phyloP scores from a whole-genome alignment of 768 basidiomycete genomes.

The Hypholoma sublateritium region DNA sequence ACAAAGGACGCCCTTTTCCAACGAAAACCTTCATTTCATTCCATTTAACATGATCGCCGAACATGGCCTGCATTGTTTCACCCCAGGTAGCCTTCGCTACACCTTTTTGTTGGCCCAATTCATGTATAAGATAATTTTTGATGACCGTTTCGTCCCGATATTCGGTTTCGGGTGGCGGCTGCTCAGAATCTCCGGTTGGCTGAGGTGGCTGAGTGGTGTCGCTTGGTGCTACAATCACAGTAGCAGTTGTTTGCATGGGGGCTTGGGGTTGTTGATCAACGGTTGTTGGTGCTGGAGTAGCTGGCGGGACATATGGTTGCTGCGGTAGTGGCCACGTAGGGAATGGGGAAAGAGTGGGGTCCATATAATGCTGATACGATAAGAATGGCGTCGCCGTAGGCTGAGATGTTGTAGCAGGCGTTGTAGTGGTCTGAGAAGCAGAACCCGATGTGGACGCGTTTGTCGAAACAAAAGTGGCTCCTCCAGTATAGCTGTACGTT shows the following conservation, averaged over 20 bases:
- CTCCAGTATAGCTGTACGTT: conserved; percentile 22
- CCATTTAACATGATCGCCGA: conserved; percentile 86
- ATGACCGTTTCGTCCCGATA: conserved; percentile 49
- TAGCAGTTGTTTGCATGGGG: neutral
- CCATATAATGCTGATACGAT: conserved; percentile 15
- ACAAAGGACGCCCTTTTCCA: conserved; percentile 61
- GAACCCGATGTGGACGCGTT: conserved; percentile 10
- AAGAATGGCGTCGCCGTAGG: conserved; percentile 14
- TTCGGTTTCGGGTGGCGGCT: conserved; percentile 24
- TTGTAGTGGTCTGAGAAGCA: neutral
- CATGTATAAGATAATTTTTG: conserved; percentile 75
- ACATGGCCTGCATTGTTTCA: conserved; percentile 79
- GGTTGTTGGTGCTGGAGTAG: conserved; percentile 1
- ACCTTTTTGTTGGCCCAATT: conserved; percentile 46
- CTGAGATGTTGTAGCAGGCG: conserved; percentile 11
- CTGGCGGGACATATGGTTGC: conserved; percentile 3
- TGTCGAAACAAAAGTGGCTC: conserved; percentile 15
- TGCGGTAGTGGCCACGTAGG: conserved; percentile 22
- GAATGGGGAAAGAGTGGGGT: conserved; percentile 15
- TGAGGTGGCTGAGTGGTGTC: neutral
- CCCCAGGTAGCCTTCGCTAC: conserved; percentile 58
- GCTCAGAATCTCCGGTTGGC: neutral
- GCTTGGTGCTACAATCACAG: conserved; percentile 5
- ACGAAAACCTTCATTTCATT: conserved; percentile 65
- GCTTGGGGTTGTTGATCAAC: neutral